Evolutionary conservation across 2,329 filamentous ascomycete genomes (phyloP), one percentile per base, ranked within the genome.

Genomic region (Xylaria sp.): DNA sequence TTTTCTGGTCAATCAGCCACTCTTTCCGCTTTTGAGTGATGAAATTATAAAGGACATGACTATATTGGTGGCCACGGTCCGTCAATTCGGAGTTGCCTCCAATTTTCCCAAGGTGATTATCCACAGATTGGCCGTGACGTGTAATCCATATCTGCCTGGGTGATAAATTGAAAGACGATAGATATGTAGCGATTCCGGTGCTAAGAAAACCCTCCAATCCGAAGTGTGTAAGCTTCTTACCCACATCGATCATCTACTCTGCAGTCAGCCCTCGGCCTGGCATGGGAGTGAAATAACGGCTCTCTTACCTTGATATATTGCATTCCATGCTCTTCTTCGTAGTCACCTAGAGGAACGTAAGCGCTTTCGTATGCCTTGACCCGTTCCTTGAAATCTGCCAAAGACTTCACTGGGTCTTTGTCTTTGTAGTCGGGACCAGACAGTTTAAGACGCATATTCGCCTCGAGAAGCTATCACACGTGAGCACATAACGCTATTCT

Each of bases 81-180:
- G 93, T 97, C 33, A 99, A 84, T 20, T 92, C 87, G 0, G 78
- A 95, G 79, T 99, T 92, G 54, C 96, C 96, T 49, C 96, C 96
- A 69, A 99, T 93, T 79, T 93, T 97, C 70, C 94, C 94, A 2
- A 90, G 86, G 67, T 92, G 86, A 78, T 99, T 98, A 79, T 99
- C 96, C 69, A 89, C 79, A 66, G 94, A 98, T 81, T 98, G 93
- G 51, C 96, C 96, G 78, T 98, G 96, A 60, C 96, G 87, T 1
- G 96, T 98, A 78, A 99, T 97, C 96, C 96, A 99, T 69, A 99
- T 98, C 80, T 98, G 95, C 64, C 96, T 88, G 0, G 96, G 94
- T 0, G 95, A 93, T 18, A 99, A 87, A 76, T 99, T 98, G 86
- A 99, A 99, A 75, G 97, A 98, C 55, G 96, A 92, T 10, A 99